A percentile compares a stretch with the other conserved stretches of the same genome.
These are phyloP conservation scores for Phylloboletellus chloephorus DNA, from an alignment of 1,284 basidiomycete genomes.

Conservation along the genomic window DNA sequence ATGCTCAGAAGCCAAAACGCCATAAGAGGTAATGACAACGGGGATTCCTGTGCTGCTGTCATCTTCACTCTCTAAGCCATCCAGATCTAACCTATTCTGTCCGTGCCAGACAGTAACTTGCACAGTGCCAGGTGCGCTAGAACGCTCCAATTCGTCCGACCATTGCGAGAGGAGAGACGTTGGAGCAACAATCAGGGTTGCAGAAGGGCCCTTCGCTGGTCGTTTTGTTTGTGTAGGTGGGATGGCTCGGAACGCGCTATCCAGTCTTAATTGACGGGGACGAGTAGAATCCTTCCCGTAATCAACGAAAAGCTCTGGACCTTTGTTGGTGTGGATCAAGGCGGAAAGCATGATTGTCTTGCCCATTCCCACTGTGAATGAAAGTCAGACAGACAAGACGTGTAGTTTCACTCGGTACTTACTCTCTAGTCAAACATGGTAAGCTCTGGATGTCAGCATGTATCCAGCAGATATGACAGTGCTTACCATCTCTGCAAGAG, in stretches of 20 bases:
- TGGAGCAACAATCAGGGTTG: slow-evolving; percentile 90
- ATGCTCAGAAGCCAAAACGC: slow-evolving; percentile 81
- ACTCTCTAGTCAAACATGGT: slow-evolving; percentile 39
- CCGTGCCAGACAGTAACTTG: slow-evolving; percentile 82
- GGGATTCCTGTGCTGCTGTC: slow-evolving; percentile 52
- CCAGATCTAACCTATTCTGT: slow-evolving; percentile 72
- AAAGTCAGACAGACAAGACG: slow-evolving; percentile 10
- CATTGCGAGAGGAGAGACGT: slow-evolving; percentile 90
- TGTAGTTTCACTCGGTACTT: slow-evolving; percentile 16
- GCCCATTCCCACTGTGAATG: slow-evolving; percentile 78
- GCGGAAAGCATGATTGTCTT: slow-evolving; percentile 97
- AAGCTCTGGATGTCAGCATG: slow-evolving; percentile 6
- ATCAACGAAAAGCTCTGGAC: slow-evolving; percentile 37
- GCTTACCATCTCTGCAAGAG: slow-evolving; percentile 50
- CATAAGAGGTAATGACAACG: slow-evolving; percentile 89
- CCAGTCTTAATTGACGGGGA: slow-evolving; percentile 56
- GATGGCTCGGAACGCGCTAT: slow-evolving; percentile 49
- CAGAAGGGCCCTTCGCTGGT: slow-evolving; percentile 40
- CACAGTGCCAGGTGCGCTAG: slow-evolving; percentile 65
- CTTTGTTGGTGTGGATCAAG: slow-evolving; percentile 78
- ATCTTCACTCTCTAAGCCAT: slow-evolving; percentile 49
- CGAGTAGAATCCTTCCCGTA: slow-evolving; percentile 35
- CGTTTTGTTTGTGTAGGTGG: slow-evolving; percentile 33
- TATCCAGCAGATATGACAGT: neutral
- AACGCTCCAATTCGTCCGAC: slow-evolving; percentile 79